Base-by-base conservation (phyloP, 2,329 filamentous ascomycete species). In the Whalleya microplaca region DNA sequence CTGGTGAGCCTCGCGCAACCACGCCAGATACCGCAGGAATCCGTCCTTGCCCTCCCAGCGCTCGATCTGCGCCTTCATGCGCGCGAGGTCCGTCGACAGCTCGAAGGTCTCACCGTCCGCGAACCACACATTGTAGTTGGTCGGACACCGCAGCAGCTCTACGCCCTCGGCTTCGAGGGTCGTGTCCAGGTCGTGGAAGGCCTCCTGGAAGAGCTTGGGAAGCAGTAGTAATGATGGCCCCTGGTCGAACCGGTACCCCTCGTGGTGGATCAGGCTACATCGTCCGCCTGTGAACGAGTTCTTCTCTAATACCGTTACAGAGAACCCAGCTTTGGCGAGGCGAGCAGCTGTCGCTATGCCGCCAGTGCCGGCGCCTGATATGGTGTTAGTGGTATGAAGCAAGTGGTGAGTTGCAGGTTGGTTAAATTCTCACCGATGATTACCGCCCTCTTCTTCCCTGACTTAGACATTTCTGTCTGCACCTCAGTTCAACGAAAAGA, bases 221-320 rank as follows among this genome's bases (percentile, higher is more conserved):
- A 92, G 83, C 0, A 92, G 79, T 18, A 92, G 81, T 2, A 92
- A 81, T 1, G 88, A 91, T 0, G 89, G 89, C 0, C 89, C 89
- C 76, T 91, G 88, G 67, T 92, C 89, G 75, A 92, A 92, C 55
- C 89, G 84, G 71, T 86, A 85, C 52, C 83, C 85, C 46, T 83
- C 74, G 56, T 83, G 75, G 50, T 83, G 75, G 40, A 91, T 80
- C 21, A 91, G 73, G 44, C 84, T 88, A 73, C 88, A 92, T 52
- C 89, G 79, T 3, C 89, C 89, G 45, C 89, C 89, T 0, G 85
- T 87, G 69, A 89, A 90, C 54, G 76, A 75, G 67, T 92, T 91
- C 77, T 91, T 91, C 72, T 92, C 89, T n/a, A 92, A 74, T 1
- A 92, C 86, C 0, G 87, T 91, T n/a, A 92, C 89, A 32, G 80